Base-by-base conservation (phyloP, 352 stramenopile genomes). In the Phytophthora brassicae region DNA sequence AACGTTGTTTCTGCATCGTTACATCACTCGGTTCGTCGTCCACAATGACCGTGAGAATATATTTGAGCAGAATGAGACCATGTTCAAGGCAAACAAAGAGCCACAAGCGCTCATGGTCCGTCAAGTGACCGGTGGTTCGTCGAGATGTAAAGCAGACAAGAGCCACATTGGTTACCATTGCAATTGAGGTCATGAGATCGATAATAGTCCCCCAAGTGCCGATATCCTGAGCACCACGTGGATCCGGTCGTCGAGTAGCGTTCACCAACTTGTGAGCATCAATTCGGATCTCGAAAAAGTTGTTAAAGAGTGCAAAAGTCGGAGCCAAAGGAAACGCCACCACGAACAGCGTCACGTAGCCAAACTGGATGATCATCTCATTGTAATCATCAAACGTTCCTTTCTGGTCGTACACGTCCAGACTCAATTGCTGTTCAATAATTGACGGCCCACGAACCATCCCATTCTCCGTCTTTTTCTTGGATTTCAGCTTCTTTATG, bases 341-440 rank as follows among this genome's bases (percentile, higher is more conserved):
- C 2, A 96, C 92, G 66, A 98, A 98, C 20, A 98, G 69, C 47
- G 91, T 98, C 28, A 98, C 84, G 74, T 98, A 98, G 41, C 84
- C 84, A 50, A 89, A 94, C 71, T 94, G 84, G 55, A 94, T 92
- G 70, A 90, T 89, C 80, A 94, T 91, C 72, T 94, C 84, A 62
- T 90, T 90, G 77, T 92, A 92, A 73, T 94, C 84, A 58, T 90
- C 84, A 56, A 94, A 90, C 28, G 83, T 90, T 9, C 83, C 84
- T 49, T 85, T 84, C 51, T 83, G 64, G 63, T 90, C 81, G 66
- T 92, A 92, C 50, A 74, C 56, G 33, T 88, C 81, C 7, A 90
- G 68, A 13, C 47, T 63, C 63, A 92, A 67, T 70, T 92, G 79
- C 22, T 60, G 54, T 61, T 92, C 84, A 20, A 86, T 81, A 14